Base-by-base conservation (phyloP, 2,329 filamentous ascomycete species). In the Talaromyces sp. region DNA sequence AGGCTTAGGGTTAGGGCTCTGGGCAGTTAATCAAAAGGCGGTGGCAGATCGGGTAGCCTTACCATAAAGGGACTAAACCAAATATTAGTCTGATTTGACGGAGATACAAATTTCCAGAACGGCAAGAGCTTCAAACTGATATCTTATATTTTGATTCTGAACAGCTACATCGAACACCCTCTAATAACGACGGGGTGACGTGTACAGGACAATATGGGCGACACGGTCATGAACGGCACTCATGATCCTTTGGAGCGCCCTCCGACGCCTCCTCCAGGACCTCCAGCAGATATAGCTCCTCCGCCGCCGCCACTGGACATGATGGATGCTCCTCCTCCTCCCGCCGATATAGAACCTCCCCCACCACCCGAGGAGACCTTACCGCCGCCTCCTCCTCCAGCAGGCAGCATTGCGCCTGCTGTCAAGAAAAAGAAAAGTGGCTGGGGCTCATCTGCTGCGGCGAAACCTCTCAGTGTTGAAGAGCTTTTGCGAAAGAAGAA, bases 401-500 rank as follows among this genome's bases (percentile, higher is more conserved):
- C n/a, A 13, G 75, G 76, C 41, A 63, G 66, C 19, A 73, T 74
- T 11, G 80, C 75, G 15, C 5, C 75, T 1, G 59, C 62, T 6
- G 57, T 57, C 9, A 70, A 69, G 33, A 77, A 80, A 65, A 83
- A 83, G 68, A 83, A 84, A 65, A 66, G 70, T 53, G 81, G 81
- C 64, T 82, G 79, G 79, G 79, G 78, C 45, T 54, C 74, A 60
- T 75, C 76, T 63, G 67, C 71, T 48, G 62, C 69, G 6, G 58
- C 65, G 3, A 69, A 70, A 6, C 89, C 89, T 8, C 78, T 96
- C 50, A 92, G 90, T 69, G 87, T 96, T 58, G 91, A 96, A 73
- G 89, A 96, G 66, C 82, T 96, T 4, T 76, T 96, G 21, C 84
- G 85, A 64, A 88, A 92, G 76, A 95, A 95, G 80, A 89, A 89